These are phyloP conservation scores for Geranomyces michiganensis DNA, from an alignment of 192 early-diverging fungal genomes.

Conservation along the genomic window DNA sequence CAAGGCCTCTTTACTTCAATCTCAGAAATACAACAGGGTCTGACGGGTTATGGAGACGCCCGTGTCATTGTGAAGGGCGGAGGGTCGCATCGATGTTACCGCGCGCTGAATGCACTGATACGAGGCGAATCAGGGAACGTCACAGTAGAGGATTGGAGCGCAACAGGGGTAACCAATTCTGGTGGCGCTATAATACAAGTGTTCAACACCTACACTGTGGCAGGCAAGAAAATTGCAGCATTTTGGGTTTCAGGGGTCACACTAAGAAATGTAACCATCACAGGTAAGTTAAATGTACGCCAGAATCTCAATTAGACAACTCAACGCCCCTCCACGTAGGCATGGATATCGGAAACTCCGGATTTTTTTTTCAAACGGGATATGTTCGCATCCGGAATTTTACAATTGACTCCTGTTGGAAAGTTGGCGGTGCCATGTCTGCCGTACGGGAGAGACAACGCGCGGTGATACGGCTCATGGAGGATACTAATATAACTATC, in stretches of 20 bases:
- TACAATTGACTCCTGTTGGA: not conserved
- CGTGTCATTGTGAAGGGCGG: slow-evolving; percentile 8
- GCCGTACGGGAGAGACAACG: too few species aligned
- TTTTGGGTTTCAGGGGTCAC: not conserved
- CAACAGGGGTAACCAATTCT: not conserved
- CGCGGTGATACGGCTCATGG: too few species aligned
- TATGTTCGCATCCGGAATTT: not conserved
- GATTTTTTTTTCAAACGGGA: not conserved
- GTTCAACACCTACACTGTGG: not conserved
- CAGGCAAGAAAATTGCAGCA: not conserved
- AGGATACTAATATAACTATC: too few species aligned
- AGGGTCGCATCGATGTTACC: not conserved
- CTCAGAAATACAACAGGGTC: slow-evolving; percentile 4
- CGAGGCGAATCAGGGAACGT: slow-evolving; percentile 6
- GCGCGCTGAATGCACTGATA: not conserved
- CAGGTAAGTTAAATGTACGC: too few species aligned
- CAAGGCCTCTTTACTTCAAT: too few species aligned
- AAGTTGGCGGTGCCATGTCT: not conserved
- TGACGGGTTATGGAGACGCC: not conserved
- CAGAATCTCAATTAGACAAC: too few species aligned
- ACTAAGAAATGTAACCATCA: not conserved
- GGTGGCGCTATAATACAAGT: not conserved
- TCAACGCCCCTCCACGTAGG: too few species aligned
- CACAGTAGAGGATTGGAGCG: not conserved
- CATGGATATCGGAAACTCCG: not conserved